These are phyloP conservation scores for Mucor racemosus DNA, from an alignment of 371 early-diverging fungal species.

Conservation along the genomic window DNA sequence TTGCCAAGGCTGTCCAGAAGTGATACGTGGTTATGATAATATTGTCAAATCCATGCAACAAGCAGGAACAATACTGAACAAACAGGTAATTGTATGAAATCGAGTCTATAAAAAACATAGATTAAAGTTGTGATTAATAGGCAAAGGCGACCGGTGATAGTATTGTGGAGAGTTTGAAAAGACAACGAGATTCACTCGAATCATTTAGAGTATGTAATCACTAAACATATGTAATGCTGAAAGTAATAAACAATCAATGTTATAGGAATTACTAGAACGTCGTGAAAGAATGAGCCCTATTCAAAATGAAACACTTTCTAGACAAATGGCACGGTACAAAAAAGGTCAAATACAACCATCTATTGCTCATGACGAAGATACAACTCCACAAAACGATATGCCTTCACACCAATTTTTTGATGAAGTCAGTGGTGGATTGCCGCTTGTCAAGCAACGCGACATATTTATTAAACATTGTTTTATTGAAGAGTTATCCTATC, in stretches of 20 bases:
- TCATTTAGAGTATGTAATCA: conserved; percentile 57
- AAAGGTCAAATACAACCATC: conserved; percentile 30
- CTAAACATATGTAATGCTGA: not conserved
- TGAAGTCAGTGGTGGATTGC: conserved; percentile 25
- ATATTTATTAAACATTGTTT: conserved; percentile 44
- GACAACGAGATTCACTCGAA: conserved; percentile 66
- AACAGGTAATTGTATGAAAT: conserved; percentile 16
- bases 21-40: conserved; percentile 50
- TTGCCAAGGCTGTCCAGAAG: conserved; percentile 55
- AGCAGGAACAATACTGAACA: conserved; percentile 34
- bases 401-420: conserved; percentile 10
- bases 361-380: conserved; percentile 26
- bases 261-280: conserved; percentile 34
- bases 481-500: conserved; percentile 37
- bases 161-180: conserved; percentile 68
- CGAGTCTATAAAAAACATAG: too few species aligned
- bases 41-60: conserved; percentile 54
- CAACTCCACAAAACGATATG: not conserved
- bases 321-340: conserved; percentile 34
- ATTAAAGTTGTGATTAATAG: not conserved
- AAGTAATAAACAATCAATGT: not conserved
- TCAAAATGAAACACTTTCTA: conserved; percentile 38
- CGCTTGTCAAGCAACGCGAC: conserved; percentile 36
- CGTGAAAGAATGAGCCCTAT: conserved; percentile 27
- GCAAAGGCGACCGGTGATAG: conserved; percentile 37